Conservation (phyloP, 352 stramenopile species). For the Poterioochromonas sp. region DNA sequence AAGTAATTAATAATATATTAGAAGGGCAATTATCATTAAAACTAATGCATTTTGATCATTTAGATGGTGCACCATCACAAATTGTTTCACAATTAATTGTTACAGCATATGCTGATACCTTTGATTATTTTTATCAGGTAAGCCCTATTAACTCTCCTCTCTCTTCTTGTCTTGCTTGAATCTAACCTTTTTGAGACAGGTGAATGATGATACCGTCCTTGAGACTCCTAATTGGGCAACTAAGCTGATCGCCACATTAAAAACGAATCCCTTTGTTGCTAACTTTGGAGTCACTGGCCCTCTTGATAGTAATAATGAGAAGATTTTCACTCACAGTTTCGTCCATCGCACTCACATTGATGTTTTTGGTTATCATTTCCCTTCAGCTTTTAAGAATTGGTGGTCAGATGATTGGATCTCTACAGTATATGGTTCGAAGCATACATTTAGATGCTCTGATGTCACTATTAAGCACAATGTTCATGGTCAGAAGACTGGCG, state of each 20-base stretch:
- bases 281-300: constrained; percentile 45
- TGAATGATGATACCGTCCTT: constrained; percentile 46
- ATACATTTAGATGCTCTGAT: constrained; percentile 40
- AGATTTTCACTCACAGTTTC: constrained; percentile 46
- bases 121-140: constrained; percentile 47
- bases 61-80: constrained; percentile 40
- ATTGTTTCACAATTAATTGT: constrained; percentile 39
- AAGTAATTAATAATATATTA: background rate
- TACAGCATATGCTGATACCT: constrained; percentile 37
- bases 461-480: constrained; percentile 46
- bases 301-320: constrained; percentile 42
- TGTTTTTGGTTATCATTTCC: constrained; percentile 43
- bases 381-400: constrained; percentile 43
- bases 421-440: constrained; percentile 40
- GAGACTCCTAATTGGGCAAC: constrained; percentile 40
- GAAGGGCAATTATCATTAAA: constrained; percentile 2
- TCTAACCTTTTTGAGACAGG: background rate
- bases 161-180: background rate
- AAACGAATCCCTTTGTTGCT: constrained; percentile 29
- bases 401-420: constrained; percentile 49
- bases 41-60: constrained; percentile 32
- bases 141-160: background rate
- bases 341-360: constrained; percentile 40
- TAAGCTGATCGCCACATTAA: constrained; percentile 33
- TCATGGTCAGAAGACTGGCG: constrained; percentile 39